Conservation (phyloP, 2,329 filamentous ascomycete species). For the Ophiostoma ulmi region DNA sequence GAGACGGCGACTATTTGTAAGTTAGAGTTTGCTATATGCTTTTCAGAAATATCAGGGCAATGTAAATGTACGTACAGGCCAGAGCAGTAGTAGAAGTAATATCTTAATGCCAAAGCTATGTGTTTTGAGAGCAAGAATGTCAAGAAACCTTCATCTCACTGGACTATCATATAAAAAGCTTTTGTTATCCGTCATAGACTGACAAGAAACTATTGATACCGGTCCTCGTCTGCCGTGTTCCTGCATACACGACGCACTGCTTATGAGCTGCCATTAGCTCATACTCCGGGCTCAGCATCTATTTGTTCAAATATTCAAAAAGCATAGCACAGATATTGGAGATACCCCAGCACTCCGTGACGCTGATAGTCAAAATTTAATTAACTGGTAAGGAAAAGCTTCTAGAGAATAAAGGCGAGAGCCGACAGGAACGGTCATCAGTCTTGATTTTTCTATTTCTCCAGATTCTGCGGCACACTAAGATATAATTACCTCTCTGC, state of each 20-base stretch:
- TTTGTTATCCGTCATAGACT: background rate
- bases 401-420: no score
- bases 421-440: no score
- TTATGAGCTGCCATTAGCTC: background rate
- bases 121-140: no score
- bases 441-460: background rate
- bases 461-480: background rate
- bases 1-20: conserved; percentile 30
- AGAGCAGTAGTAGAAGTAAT: conserved; percentile 29
- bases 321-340: background rate
- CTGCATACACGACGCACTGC: background rate
- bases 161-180: background rate
- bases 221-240: background rate
- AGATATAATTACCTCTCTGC: background rate
- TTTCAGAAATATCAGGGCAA: background rate
- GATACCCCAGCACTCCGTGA: background rate
- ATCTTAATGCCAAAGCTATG: conserved; percentile 4
- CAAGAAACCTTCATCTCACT: no score
- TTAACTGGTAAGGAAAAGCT: background rate
- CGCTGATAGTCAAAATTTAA: background rate
- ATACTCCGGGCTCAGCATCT: background rate
- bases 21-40: conserved; percentile 2
- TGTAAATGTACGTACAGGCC: conserved; percentile 28
- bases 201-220: background rate
- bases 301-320: background rate